phyloP scores from a whole-genome alignment of 768 basidiomycete species.

The Mycena maculata region DNA sequence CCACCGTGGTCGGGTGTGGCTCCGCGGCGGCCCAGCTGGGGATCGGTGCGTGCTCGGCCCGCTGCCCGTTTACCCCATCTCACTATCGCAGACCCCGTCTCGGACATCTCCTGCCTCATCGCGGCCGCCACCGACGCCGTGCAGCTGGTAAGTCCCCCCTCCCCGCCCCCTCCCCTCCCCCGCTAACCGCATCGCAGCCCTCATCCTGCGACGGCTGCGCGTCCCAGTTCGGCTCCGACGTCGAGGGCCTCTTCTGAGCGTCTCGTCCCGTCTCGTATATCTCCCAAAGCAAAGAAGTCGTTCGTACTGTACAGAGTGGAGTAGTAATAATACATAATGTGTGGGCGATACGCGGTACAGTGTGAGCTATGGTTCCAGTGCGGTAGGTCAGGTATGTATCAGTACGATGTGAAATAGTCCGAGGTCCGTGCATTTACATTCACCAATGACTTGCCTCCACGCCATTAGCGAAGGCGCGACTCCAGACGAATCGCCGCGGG shows the following conservation, averaged over 20 bases:
- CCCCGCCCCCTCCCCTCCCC: background rate
- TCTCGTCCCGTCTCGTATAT: background rate
- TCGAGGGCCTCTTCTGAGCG: slow-evolving; percentile 18
- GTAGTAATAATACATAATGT: too few relatives aligned
- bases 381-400: too few relatives aligned
- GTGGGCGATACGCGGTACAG: too few relatives aligned
- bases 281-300: too few relatives aligned
- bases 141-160: background rate
- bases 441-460: too few relatives aligned
- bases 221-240: slow-evolving; percentile 4
- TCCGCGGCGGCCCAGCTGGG: slow-evolving; percentile 7
- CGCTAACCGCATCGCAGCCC: background rate
- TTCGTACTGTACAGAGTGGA: too few relatives aligned
- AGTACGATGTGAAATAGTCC: too few relatives aligned
- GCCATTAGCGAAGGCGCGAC: too few relatives aligned
- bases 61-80: background rate
- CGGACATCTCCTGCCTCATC: slow-evolving; percentile 6
- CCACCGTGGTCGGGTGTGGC: background rate
- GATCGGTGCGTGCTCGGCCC: background rate
- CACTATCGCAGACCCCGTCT: slow-evolving; percentile 1
- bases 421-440: too few relatives aligned
- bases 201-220: slow-evolving; percentile 16
- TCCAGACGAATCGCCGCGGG: too few relatives aligned
- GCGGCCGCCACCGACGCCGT: background rate
- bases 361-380: too few relatives aligned